A percentile compares a stretch with the other conserved stretches of the same genome.
These are phyloP conservation scores for Artomyces pyxidatus DNA, from an alignment of 768 basidiomycete genomes.

Conservation along the genomic window DNA sequence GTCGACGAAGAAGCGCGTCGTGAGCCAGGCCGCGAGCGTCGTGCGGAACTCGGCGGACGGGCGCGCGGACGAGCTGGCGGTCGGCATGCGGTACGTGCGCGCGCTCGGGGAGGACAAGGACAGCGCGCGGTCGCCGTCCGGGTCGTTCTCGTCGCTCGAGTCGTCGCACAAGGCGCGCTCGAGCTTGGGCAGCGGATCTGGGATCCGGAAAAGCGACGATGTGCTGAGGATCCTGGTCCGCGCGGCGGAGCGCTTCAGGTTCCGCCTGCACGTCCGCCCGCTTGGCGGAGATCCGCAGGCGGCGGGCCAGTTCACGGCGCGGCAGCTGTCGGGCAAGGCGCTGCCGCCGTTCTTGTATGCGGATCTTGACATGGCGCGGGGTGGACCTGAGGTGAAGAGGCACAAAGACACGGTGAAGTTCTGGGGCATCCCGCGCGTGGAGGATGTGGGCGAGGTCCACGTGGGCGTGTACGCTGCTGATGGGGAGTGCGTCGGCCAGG, in stretches of 20 bases:
- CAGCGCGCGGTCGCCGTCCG: slow-evolving; percentile 25
- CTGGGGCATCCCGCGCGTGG: slow-evolving; percentile 15
- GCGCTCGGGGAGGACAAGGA: slow-evolving; percentile 50
- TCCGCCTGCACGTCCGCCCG: slow-evolving; percentile 10
- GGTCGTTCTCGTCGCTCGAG: slow-evolving; percentile 56
- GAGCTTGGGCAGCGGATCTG: slow-evolving; percentile 7
- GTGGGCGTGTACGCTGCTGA: slow-evolving; percentile 10
- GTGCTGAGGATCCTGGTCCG: slow-evolving; percentile 14
- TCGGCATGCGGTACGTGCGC: slow-evolving; percentile 65
- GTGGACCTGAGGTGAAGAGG: slow-evolving; percentile 1
- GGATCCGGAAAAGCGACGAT: background rate
- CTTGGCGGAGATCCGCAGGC: background rate
- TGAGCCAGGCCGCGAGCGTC: slow-evolving; percentile 61
- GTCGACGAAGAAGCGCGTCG: slow-evolving; percentile 27
- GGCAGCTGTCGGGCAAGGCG: slow-evolving; percentile 8
- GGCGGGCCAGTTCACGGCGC: slow-evolving; percentile 5
- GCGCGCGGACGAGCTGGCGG: slow-evolving; percentile 57
- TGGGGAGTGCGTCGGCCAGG: slow-evolving; percentile 12
- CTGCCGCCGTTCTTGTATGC: slow-evolving; percentile 14
- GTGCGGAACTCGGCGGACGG: slow-evolving; percentile 33
- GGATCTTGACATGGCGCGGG: slow-evolving; percentile 10
- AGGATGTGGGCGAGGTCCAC: slow-evolving; percentile 15
- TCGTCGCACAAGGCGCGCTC: slow-evolving; percentile 41
- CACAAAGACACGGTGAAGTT: slow-evolving; percentile 15
- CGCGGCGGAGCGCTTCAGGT: slow-evolving; percentile 16